Percentiles rank a stretch among this genome's conserved stretches.
phyloP scores from a whole-genome alignment of 345 rosid genomes.

The Populus simonii region DNA sequence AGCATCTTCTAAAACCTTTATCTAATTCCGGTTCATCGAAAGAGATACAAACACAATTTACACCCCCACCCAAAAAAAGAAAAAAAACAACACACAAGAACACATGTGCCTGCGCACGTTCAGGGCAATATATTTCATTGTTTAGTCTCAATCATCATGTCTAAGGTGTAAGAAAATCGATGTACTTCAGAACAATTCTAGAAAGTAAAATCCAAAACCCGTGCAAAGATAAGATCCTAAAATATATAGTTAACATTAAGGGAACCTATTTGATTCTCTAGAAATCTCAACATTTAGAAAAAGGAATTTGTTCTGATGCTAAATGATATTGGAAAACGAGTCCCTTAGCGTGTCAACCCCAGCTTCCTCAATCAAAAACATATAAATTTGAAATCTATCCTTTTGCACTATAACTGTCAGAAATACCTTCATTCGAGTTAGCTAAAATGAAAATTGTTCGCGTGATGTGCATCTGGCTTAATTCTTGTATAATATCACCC shows the following conservation, averaged over 20 bases:
- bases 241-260: not conserved
- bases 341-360: not conserved
- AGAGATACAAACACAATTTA: not conserved
- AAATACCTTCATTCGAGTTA: not conserved
- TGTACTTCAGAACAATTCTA: not conserved
- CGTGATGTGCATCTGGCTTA: not conserved
- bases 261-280: not conserved
- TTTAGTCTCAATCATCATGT: not conserved
- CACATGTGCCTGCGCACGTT: not conserved
- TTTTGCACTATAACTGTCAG: not conserved
- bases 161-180: not conserved
- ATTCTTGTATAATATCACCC: not conserved
- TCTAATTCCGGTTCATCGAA: not conserved
- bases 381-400: not conserved
- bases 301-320: not conserved
- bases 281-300: not conserved
- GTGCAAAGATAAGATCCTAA: not conserved
- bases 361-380: not conserved
- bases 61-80: not conserved
- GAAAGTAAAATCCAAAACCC: not conserved
- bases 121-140: not conserved
- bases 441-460: not conserved
- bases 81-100: not conserved
- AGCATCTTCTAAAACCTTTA: not conserved
- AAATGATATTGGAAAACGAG: not conserved